phyloP scores from a whole-genome alignment of 441 rosid species.

The Viola pubescens region DNA sequence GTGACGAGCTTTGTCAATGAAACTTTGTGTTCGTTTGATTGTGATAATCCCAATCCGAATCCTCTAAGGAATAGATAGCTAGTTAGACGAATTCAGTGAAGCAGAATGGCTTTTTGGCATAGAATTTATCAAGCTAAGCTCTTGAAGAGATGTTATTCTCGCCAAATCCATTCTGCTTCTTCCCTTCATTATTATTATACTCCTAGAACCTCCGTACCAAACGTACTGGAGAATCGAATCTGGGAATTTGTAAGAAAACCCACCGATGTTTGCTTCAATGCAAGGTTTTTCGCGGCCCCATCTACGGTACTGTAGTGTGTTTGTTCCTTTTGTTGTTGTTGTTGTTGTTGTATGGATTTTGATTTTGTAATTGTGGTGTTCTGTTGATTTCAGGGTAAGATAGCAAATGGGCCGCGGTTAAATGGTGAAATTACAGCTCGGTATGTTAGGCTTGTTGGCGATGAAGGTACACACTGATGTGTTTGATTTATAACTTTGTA shows the following conservation, averaged over 20 bases:
- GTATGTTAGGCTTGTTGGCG: constrained; percentile 45
- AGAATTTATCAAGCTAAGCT: constrained; percentile 44
- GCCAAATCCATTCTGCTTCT: constrained; percentile 20
- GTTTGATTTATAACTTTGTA: background rate
- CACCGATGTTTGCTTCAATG: constrained; percentile 23
- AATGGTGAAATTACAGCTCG: constrained; percentile 40
- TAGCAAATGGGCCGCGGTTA: constrained; percentile 25
- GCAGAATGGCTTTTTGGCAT: constrained; percentile 42
- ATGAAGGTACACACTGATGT: constrained; percentile 32
- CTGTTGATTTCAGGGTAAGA: constrained; percentile 29
- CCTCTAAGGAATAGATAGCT: too few relatives aligned
- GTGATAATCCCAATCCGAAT: too few relatives aligned
- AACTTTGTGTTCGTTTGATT: too few relatives aligned
- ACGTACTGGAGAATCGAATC: constrained; percentile 21
- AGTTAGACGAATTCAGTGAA: background rate
- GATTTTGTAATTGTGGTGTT: constrained; percentile 6
- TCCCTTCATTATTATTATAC: constrained; percentile 2
- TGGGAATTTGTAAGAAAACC: constrained; percentile 20
- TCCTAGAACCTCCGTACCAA: constrained; percentile 18
- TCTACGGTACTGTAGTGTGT: constrained; percentile 28
- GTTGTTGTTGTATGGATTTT: background rate
- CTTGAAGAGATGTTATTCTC: constrained; percentile 28
- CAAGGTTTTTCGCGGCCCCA: constrained; percentile 44
- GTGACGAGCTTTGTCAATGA: too few relatives aligned
- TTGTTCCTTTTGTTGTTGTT: background rate